Base-by-base conservation (phyloP, 2,329 filamentous ascomycete species). In the Beauveria medogensis region DNA sequence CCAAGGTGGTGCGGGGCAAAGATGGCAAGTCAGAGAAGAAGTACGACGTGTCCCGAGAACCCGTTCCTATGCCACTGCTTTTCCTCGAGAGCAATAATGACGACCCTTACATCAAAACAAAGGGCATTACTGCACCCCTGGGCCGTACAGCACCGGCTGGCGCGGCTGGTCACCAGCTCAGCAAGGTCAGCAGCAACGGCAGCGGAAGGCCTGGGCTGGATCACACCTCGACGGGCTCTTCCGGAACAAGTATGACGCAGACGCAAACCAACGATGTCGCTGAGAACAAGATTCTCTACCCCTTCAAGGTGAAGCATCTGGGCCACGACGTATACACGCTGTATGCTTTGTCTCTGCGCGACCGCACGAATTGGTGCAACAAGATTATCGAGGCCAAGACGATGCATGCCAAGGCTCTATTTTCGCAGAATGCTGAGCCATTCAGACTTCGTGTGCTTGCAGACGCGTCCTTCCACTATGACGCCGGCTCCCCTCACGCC, bases 371-470 rank as follows among this genome's bases (percentile, higher is more conserved):
- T 54, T 99, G 95, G 95, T 96, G 91, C 69, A 86, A 86, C 65
- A 96, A 92, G 74, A 96, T 99, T 67, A 88, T 95, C 51, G 89
- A 96, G 73, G 94, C 94, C 37, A 99, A 99, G 78, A 96, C 92
- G 7, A 87, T 89, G 62, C 92, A 99, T 71, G 94, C 94, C 24
- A 88, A 91, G 56, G 90, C 92, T 3, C 78, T 97, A 5, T 90
- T 90, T 73, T 86, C 90, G 4, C 94, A 99, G 70, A 96, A 97
- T 70, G 93, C 94, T 0, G 94, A 99, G 72, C 94, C 94, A 0
- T 99, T 99, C 82, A 84, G 91, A 55, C 78, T 99, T 8, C 87
- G 91, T 24, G 92, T 99, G 9, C 87, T 99, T 71, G 92, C 94
- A 0, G 94, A 99, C 71, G 88, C 90, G 48, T 90, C 92, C 0